Evolutionary conservation across 2,329 filamentous ascomycete species (phyloP).

Genomic region (Furcasterigmium sp.): DNA sequence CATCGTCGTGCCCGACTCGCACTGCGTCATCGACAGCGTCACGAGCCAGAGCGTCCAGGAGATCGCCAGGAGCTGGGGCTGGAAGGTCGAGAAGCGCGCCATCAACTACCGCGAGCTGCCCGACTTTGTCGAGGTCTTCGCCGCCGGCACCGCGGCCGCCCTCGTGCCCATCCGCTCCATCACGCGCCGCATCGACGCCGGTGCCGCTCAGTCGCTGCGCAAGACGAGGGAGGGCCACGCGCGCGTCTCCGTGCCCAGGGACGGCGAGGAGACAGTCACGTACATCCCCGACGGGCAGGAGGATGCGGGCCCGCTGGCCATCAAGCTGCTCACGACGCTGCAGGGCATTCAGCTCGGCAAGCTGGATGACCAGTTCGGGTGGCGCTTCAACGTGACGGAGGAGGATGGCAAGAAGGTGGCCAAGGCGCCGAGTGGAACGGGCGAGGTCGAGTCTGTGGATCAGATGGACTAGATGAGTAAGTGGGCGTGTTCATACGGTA

Average conservation of each 20-base stretch:
- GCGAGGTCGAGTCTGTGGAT: not conserved
- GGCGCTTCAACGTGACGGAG: constrained; percentile 50
- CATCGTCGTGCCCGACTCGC: constrained; percentile 81
- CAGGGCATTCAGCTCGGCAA: constrained; percentile 84
- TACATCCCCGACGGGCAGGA: constrained; percentile 52
- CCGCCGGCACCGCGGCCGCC: constrained; percentile 85
- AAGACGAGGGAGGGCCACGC: constrained; percentile 26
- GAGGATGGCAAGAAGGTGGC: constrained; percentile 37
- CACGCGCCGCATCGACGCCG: constrained; percentile 53
- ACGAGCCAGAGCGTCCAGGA: constrained; percentile 74
- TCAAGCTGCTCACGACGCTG: constrained; percentile 68
- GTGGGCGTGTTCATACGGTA: not conserved
- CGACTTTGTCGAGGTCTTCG: constrained; percentile 68
- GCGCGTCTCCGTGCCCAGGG: constrained; percentile 29
- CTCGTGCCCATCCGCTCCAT: constrained; percentile 91
- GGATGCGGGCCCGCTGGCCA: constrained; percentile 68
- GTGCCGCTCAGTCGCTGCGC: constrained; percentile 34
- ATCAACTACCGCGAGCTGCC: constrained; percentile 59
- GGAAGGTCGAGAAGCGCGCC: constrained; percentile 72
- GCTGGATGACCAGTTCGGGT: constrained; percentile 70
- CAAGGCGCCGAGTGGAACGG: constrained; percentile 14
- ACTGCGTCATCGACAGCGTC: constrained; percentile 81
- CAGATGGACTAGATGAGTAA: not conserved
- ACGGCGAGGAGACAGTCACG: constrained; percentile 43
- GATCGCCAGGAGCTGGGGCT: constrained; percentile 74